Evolutionary conservation across 2,329 filamentous ascomycete species (phyloP), one percentile per base, ranked within the genome.

Genomic region (Colletotrichum melonis): DNA sequence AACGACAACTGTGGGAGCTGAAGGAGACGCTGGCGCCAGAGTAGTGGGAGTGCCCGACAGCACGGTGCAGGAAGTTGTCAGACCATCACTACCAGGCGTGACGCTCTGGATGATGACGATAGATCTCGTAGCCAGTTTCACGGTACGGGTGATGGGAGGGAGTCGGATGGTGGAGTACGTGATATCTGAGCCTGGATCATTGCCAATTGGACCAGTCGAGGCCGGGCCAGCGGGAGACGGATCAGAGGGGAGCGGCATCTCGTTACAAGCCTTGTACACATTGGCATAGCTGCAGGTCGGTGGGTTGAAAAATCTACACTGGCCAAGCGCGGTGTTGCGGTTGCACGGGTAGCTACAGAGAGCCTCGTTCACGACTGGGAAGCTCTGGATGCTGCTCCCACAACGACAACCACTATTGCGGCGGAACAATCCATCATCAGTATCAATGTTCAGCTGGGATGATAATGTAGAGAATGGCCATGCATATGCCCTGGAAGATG

Each of bases 381-480:
- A 54, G 14, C n/a, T 62, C 19, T 35, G 55, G 60, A 69, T 42
- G 30, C 63, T 69, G 52, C 62, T 67, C 52, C 72, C 72, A 42
- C 74, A 75, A 12, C 57, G 74, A 32, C 74, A 75, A 16, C 54
- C 49, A 28, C 74, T 75, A 19, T n/a, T 5, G n/a, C 1, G 6
- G 38, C n/a, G 5, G 2, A 54, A 0, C 1, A 32, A 9, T 1
- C 28, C 6, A 30, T 7, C 14, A 5, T 73, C 46, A 73, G 67
- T 14, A 19, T n/a, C 5, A 9, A 6, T 1, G 24, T 6, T 6
- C 11, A 16, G 19, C 5, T 28, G 9, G 2, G 5, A 22, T 3
- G 22, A 3, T 49, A n/a, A 9, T 49, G 42, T 9, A 49, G 19
- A 8, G 19, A 9, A 49, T 49, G 42, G n/a, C 19, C 4, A 22